Base-by-base conservation (phyloP, 768 basidiomycete species). In the Mycena kentingensis region DNA sequence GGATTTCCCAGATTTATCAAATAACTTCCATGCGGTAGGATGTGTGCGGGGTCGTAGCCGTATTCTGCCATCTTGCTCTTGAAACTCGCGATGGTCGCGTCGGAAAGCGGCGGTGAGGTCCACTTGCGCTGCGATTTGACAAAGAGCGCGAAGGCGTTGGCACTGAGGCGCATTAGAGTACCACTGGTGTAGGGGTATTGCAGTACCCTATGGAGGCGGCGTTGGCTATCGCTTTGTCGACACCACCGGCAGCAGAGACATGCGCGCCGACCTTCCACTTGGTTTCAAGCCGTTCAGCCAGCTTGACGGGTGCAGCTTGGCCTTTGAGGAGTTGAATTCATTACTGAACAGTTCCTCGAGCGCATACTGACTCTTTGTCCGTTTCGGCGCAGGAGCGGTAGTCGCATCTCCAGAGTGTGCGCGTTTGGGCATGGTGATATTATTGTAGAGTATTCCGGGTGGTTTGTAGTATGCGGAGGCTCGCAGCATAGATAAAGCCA, bases 1-100 rank as follows among this genome's bases (percentile, higher is more conserved):
- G 87, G 85, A 66, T 93, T 93, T 35, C 84, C 92, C 1, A 93
- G 77, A 63, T 94, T 94, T 43, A 93, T 79, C 25, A 94, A 78
- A 65, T 93, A 94, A 58, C 83, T 91, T 25, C 90, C 91, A 58
- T 94, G 93, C 1, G 90, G 90, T 2, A 95, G 70, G 2, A 93
- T 75, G 53, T 87, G 70, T n/a, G 72, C 69, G 3, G 78, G 69
- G 1, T 78, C 70, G 64, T 93, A 93, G 2, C 80, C 80, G 53
- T 84, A 79, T 27, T 77, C 74, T 48, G 70, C 61, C 80, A 91
- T 76, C 22, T 83, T 75, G 28, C 70, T 66, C 63, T 83, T 86
- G 70, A 92, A 93, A 27, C 72, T 57, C 2, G 68, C 49, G 8
- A 91, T 75, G 1, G 78, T 83, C 12, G 75, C 67, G 1, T 76